Conservation (phyloP, 345 rosid genomes). For the Euphorbia lathyris region DNA sequence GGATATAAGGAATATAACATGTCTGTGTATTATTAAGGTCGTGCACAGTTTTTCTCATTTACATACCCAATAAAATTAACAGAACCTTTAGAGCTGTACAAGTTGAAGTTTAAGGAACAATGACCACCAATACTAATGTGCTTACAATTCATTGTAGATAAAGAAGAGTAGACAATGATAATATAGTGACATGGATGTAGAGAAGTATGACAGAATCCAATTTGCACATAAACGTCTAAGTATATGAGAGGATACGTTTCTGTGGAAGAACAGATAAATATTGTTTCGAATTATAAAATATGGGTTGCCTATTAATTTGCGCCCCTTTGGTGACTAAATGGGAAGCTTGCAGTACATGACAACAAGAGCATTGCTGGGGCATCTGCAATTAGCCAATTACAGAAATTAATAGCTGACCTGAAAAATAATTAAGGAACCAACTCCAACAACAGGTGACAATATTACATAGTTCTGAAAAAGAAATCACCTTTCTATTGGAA, state of each 20-base stretch:
- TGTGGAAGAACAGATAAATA: conserved; percentile 48
- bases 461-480: background rate
- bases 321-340: conserved; percentile 26
- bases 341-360: conserved; percentile 34
- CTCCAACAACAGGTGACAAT: background rate
- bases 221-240: background rate
- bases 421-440: conserved; percentile 14
- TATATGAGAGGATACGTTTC: conserved; percentile 60
- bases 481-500: conserved; percentile 26
- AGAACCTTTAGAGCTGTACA: background rate
- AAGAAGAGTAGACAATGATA: conserved; percentile 6
- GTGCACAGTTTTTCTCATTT: background rate
- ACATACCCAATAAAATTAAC: background rate
- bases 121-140: background rate
- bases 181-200: background rate
- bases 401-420: background rate
- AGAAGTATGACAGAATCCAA: background rate
- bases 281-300: conserved; percentile 41
- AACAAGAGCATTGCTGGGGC: conserved; percentile 39
- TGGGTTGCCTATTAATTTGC: conserved; percentile 36
- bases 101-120: background rate
- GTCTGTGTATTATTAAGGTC: conserved; percentile 63
- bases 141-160: background rate
- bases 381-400: conserved; percentile 29
- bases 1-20: conserved; percentile 40